Evolutionary conservation across 495 filamentous ascomycete genomes (phyloP).

Genomic region (Lasiosphaeria ovina): DNA sequence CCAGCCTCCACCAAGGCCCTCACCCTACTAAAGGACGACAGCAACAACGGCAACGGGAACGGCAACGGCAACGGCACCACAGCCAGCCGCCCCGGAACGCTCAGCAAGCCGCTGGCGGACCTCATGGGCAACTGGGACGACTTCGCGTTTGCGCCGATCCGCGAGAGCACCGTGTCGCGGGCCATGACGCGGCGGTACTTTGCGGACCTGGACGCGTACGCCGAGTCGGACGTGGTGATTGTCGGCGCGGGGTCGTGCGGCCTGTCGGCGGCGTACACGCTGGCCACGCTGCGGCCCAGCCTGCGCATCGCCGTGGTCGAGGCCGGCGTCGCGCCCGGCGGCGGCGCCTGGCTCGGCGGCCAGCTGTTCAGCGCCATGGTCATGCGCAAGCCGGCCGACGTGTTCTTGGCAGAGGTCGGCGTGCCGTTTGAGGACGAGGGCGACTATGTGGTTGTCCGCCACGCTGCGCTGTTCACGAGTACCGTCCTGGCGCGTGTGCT

Average conservation of each 20-base stretch:
- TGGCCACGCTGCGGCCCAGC: conserved; percentile 80
- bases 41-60: background rate
- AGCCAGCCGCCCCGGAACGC: conserved; percentile 22
- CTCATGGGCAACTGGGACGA: conserved; percentile 68
- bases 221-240: conserved; percentile 90
- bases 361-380: conserved; percentile 93
- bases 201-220: conserved; percentile 80
- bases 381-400: conserved; percentile 86
- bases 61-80: conserved; percentile 26
- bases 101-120: conserved; percentile 57
- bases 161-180: conserved; percentile 85
- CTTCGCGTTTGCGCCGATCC: conserved; percentile 81
- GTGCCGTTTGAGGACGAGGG: conserved; percentile 87
- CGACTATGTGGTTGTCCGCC: conserved; percentile 86
- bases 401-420: conserved; percentile 74
- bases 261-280: conserved; percentile 76
- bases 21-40: too few species aligned
- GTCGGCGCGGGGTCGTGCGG: conserved; percentile 86
- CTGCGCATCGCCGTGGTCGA: conserved; percentile 91
- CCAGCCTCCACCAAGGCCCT: conserved; percentile 37
- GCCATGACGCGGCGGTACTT: conserved; percentile 94
- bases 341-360: conserved; percentile 89
- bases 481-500: conserved; percentile 80
- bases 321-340: conserved; percentile 79
- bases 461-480: conserved; percentile 86